Percentiles rank a stretch among this genome's conserved stretches.
Conservation (phyloP, 495 filamentous ascomycete genomes). For the Margaritispora aquatica region DNA sequence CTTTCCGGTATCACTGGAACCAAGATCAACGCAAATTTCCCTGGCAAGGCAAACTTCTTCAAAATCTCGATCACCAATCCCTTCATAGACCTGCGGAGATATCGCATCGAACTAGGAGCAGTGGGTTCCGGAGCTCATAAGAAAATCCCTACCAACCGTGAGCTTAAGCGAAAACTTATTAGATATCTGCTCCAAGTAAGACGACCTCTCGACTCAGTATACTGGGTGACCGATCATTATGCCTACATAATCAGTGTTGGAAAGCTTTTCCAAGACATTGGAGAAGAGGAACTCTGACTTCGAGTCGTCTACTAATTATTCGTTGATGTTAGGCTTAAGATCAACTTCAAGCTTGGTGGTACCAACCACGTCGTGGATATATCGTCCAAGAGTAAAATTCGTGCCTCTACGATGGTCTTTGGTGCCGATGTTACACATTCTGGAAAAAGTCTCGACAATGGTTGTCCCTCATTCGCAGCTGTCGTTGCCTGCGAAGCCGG, state of each 20-base stretch:
- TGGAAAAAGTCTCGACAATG: background rate
- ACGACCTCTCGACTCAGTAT: background rate
- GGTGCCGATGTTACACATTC: constrained; percentile 15
- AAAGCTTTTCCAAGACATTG: background rate
- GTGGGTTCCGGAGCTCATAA: too few species aligned
- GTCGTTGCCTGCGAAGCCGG: constrained; percentile 6
- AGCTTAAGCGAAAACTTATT: background rate
- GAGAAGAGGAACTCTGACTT: background rate
- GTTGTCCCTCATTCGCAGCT: constrained; percentile 5
- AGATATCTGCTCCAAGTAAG: background rate
- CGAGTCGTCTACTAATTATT: background rate
- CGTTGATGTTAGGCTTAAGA: constrained; percentile 6
- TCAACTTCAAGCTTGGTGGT: constrained; percentile 9
- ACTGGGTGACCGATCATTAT: background rate
- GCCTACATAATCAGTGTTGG: background rate
- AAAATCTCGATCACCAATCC: background rate
- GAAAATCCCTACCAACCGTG: background rate
- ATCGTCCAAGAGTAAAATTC: too few species aligned
- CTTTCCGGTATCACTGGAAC: too few species aligned
- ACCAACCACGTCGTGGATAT: background rate
- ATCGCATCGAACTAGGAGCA: background rate
- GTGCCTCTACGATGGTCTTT: constrained; percentile 5
- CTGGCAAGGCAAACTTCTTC: background rate
- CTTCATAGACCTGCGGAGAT: background rate
- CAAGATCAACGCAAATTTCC: too few species aligned